phyloP scores from a whole-genome alignment of 257 asterid species.

The Solanum piurae region DNA sequence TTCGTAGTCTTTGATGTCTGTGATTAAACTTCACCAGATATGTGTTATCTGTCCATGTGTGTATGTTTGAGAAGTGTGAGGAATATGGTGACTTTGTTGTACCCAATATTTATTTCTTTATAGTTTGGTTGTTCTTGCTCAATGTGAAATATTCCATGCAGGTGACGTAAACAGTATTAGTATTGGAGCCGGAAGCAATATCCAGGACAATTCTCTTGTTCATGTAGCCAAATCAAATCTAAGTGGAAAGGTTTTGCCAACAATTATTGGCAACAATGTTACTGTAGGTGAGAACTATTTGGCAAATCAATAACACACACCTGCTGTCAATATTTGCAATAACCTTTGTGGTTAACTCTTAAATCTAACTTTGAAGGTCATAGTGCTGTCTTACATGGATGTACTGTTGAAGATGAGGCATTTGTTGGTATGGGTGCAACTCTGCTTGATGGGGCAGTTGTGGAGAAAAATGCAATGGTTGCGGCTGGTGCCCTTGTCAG shows the following conservation, averaged over 20 bases:
- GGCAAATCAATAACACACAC: not conserved
- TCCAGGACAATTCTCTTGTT: conserved; percentile 90
- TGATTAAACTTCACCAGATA: not conserved
- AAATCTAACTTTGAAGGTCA: conserved; percentile 49
- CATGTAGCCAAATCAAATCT: conserved; percentile 95
- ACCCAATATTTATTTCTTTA: not conserved
- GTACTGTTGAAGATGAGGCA: conserved; percentile 92
- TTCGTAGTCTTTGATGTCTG: not conserved
- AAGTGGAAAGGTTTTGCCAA: conserved; percentile 82
- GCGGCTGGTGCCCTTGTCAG: conserved; percentile 99
- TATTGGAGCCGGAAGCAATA: conserved; percentile 83
- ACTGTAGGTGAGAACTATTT: conserved; percentile 66
- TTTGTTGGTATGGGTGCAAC: conserved; percentile 97
- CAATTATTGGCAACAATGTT: conserved; percentile 75
- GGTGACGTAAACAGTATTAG: conserved; percentile 84
- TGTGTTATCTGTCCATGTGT: not conserved
- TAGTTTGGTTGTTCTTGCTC: not conserved
- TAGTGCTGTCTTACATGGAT: conserved; percentile 88
- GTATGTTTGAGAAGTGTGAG: not conserved
- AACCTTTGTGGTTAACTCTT: not conserved
- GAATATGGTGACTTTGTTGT: not conserved
- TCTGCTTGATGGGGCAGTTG: conserved; percentile 86
- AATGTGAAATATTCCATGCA: conserved; percentile 9
- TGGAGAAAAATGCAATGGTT: conserved; percentile 94
- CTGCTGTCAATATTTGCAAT: not conserved